Base-by-base conservation (phyloP, 2,329 filamentous ascomycete genomes). In the Dothistroma pini region DNA sequence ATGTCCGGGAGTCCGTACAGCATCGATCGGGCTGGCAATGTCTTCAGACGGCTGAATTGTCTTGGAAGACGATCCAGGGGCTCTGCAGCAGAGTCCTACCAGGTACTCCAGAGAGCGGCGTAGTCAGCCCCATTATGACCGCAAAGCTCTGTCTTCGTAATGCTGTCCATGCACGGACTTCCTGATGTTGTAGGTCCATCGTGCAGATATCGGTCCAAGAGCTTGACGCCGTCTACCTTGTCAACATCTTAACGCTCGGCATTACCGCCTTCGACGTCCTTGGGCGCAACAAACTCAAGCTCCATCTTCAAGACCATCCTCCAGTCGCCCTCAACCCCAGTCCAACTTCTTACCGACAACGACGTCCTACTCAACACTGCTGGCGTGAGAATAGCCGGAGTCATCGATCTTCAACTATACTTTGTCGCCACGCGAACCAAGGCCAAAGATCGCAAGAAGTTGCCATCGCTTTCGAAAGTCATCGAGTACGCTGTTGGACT, bases 281-380 rank as follows among this genome's bases (percentile, higher is more conserved):
- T 3, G 38, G 35, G 21, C 25, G 21, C 5, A 64, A 65, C 31
- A 68, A 67, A 5, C n/a, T 16, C 38, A n/a, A 16, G 53, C 35
- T 54, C 9, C 19, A 71, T 63, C 3, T 60, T 75, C 0, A 77
- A 78, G 61, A 53, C 52, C 0, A 76, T 86, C 11, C 70, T 86
- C 1, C 79, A 85, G 69, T 77, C 74, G 0, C 9, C 63, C 0
- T 8, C 47, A 0, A 78, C 81, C 16, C 70, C 73, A 0, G 63
- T 86, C 85, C 65, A 84, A 87, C 62, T 76, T 16, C 81, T 83
- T 1, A 83, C 81, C 64, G 83, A 86, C 66, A 83, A 84, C 0
- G 81, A 86, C 63, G 83, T 83, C 0, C 71, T 87, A 0, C 83
- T 75, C 67, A 68, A 49, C 49, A 79, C 77, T 44, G 85, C 73